Conservation (phyloP, 1,284 basidiomycete species). For the Sphagnurus paluster region DNA sequence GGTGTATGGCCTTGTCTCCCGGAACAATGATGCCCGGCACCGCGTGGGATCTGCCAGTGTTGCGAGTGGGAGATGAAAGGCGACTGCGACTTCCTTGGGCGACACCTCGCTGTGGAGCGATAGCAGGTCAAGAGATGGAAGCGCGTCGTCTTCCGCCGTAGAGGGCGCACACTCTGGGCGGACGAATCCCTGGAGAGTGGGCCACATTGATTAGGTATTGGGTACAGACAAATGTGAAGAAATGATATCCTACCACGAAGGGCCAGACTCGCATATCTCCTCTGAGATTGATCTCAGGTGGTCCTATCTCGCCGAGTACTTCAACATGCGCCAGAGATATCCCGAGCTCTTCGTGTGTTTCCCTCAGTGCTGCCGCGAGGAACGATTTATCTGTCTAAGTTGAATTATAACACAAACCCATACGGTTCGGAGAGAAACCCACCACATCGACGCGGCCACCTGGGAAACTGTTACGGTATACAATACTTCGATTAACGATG, state of each 20-base stretch:
- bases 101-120: constrained; percentile 47
- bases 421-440: not conserved
- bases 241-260: constrained; percentile 59
- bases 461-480: constrained; percentile 60
- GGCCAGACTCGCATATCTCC: constrained; percentile 70
- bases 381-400: constrained; percentile 52
- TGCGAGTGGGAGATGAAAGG: constrained; percentile 69
- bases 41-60: constrained; percentile 47
- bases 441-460: constrained; percentile 53
- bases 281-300: constrained; percentile 57
- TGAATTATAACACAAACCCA: constrained; percentile 1
- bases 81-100: constrained; percentile 62
- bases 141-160: constrained; percentile 38
- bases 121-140: constrained; percentile 60
- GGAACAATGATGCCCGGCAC: constrained; percentile 55
- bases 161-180: constrained; percentile 30
- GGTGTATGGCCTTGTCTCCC: constrained; percentile 61
- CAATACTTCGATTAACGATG: not conserved
- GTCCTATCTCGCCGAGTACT: constrained; percentile 63
- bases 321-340: constrained; percentile 58
- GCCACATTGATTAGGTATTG: constrained; percentile 9
- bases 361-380: constrained; percentile 61
- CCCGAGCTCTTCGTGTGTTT: constrained; percentile 75
- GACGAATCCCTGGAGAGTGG: constrained; percentile 58
- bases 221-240: not conserved